Conservation (phyloP, 371 early-diverging fungal genomes). For the Syncephalis plumigaleata region DNA sequence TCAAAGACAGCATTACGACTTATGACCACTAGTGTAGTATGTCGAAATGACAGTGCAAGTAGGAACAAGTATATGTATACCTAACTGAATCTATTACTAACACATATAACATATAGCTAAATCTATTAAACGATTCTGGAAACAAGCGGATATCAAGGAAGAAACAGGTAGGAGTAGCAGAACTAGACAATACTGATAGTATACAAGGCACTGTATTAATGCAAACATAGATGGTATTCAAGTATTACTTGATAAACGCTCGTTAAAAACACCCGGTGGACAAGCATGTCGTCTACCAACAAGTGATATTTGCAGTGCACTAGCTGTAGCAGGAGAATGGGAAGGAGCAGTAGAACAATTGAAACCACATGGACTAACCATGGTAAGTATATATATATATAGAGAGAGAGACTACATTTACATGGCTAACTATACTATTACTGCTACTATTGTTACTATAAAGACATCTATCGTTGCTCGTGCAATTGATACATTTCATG, state of each 20-base stretch:
- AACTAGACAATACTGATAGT: not conserved
- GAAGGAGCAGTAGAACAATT: constrained; percentile 60
- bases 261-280: constrained; percentile 72
- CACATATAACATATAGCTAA: too few relatives aligned
- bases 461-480: constrained; percentile 81
- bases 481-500: constrained; percentile 52
- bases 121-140: constrained; percentile 60
- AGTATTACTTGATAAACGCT: constrained; percentile 59
- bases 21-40: too few relatives aligned
- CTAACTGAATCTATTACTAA: too few relatives aligned
- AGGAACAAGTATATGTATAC: too few relatives aligned
- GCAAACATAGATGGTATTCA: constrained; percentile 23
- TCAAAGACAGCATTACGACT: too few relatives aligned
- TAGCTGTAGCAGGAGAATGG: constrained; percentile 86
- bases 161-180: constrained; percentile 20
- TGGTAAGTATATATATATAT: constrained; percentile 27
- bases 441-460: not conserved
- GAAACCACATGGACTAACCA: constrained; percentile 70
- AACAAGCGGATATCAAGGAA: constrained; percentile 36
- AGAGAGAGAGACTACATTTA: too few relatives aligned
- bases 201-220: too few relatives aligned
- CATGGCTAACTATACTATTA: not conserved
- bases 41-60: too few relatives aligned
- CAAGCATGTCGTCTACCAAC: constrained; percentile 36
- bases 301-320: constrained; percentile 41